phyloP scores from a whole-genome alignment of 306 rosid species.

The Comarum palustre region DNA sequence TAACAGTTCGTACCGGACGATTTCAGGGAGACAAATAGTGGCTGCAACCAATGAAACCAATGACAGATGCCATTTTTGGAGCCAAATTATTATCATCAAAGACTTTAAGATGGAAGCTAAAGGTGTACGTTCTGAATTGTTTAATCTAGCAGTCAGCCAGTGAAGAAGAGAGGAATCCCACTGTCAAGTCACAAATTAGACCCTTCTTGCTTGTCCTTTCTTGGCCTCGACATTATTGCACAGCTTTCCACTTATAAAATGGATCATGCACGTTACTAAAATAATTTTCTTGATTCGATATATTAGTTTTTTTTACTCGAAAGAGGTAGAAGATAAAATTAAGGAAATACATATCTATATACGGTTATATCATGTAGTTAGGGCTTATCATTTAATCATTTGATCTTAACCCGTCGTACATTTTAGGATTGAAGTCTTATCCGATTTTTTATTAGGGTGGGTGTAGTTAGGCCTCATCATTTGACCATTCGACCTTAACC shows the following conservation, averaged over 20 bases:
- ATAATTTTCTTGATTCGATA: background rate
- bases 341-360: background rate
- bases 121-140: background rate
- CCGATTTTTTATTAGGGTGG: no score
- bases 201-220: constrained; percentile 17
- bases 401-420: no score
- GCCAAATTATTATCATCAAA: constrained; percentile 9
- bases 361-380: no score
- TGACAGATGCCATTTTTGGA: constrained; percentile 28
- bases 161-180: constrained; percentile 39
- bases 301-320: no score
- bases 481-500: no score
- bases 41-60: constrained; percentile 26
- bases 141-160: constrained; percentile 24
- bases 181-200: constrained; percentile 47
- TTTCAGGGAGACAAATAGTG: constrained; percentile 11
- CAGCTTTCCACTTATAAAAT: background rate
- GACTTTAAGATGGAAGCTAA: constrained; percentile 11
- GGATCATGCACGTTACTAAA: background rate
- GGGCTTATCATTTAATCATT: no score
- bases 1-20: background rate
- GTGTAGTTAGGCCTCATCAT: no score
- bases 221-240: background rate
- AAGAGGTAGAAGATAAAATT: background rate
- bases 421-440: no score